Percentiles rank a stretch among this genome's conserved stretches.
Conservation (phyloP, 2,329 filamentous ascomycete genomes). For the Epichloe hybrida region DNA sequence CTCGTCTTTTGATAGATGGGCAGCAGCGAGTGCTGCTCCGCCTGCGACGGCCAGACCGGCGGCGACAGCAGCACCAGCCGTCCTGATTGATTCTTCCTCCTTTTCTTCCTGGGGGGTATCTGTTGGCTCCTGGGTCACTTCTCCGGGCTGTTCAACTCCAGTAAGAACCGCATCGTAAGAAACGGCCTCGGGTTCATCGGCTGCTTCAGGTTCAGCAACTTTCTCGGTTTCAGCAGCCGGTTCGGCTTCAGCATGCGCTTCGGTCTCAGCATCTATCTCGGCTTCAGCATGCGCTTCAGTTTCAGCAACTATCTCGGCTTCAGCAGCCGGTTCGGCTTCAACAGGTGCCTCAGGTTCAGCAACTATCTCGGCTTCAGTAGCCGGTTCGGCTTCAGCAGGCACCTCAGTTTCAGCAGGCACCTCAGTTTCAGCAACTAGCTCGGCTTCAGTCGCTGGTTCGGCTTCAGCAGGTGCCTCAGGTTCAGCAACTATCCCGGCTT, state of each 20-base stretch:
- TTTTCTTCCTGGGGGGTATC: background rate
- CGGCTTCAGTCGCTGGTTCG: no score
- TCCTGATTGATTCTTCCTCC: conserved; percentile 2
- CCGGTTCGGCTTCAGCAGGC: no score
- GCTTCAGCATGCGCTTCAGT: no score
- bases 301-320: no score
- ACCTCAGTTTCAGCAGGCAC: background rate
- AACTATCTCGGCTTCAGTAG: no score
- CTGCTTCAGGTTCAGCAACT: background rate
- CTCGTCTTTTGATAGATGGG: background rate
- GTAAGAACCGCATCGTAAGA: background rate
- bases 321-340: no score
- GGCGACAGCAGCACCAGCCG: background rate
- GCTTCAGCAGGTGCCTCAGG: background rate
- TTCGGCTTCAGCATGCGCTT: no score
- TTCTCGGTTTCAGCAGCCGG: no score
- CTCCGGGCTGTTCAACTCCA: background rate
- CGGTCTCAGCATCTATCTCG: no score
- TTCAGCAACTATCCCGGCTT: background rate
- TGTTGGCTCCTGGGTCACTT: background rate
- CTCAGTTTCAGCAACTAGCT: no score
- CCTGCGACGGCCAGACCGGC: background rate
- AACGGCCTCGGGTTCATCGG: background rate
- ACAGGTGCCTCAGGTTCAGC: no score
- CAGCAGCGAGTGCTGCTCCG: conserved; percentile 4